Evolutionary conservation across 192 early-diverging fungal genomes (phyloP), one percentile per base, ranked within the genome.

Genomic region (Irineochytrium annulatum): DNA sequence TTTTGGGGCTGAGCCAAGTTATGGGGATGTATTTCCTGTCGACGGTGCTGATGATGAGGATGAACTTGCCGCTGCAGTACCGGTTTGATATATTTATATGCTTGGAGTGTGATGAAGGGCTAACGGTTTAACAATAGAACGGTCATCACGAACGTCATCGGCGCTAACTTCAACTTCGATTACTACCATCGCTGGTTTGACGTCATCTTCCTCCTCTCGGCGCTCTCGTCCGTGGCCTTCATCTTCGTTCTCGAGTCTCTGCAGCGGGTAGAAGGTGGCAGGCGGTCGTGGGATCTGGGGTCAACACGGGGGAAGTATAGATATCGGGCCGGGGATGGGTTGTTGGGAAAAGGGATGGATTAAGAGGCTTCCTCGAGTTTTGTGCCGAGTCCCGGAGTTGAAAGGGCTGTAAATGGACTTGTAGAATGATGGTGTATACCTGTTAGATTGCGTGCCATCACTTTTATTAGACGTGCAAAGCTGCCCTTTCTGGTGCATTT

Each of bases 151-250:
- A 84, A 83, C 11, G 84, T 91, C 0, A 68, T 95, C 53, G 88
- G 87, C 26, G 4, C 13, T 5, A 76, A 85, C 13, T 84, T 93
- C 16, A 89, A 93, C 49, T 93, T 95, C 59, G 77, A 89, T 67
- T 95, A 91, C 66, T 98, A 92, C 71, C 86, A 90, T 63, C 86
- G 86, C 46, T 95, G 93, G 95, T 94, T 92, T 56, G 95, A 98
- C 72, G 78, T 89, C 5, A 92, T 94, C 16, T 94, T 93, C 71
- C 67, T 97, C 37, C 76, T 92, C 17, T 85, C 87, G n/a, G 91
- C 91, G 0, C 58, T 89, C 8, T 65, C 83, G 11, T 89, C 87
- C 30, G 78, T 82, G 5, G 69, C 82, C 19, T 78, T 95, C 43
- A 72, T 93, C n/a, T 52, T 32, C 33, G 55, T 55, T 0, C 35